phyloP scores from a whole-genome alignment of 2,329 filamentous ascomycete species.

The Boeremia lycopersici region DNA sequence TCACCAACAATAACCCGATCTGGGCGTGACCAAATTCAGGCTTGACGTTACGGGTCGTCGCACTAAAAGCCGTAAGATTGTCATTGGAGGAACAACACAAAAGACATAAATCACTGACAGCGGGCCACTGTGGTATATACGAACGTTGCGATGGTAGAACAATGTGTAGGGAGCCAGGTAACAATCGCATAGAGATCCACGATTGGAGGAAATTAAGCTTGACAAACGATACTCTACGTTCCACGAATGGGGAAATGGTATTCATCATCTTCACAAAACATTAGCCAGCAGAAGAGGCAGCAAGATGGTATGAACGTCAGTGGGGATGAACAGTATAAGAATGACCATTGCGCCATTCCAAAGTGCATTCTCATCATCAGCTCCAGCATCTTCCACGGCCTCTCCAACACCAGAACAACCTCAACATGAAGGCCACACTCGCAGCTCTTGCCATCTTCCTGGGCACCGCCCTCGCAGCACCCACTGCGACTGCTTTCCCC shows the following conservation, averaged over 20 bases:
- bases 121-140: background rate
- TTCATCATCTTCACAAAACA: background rate
- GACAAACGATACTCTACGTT: background rate
- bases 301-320: background rate
- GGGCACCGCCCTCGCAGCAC: constrained; percentile 19
- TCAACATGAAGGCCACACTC: constrained; percentile 28
- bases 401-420: background rate
- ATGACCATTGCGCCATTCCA: background rate
- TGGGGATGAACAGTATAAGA: background rate
- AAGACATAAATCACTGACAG: background rate
- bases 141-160: background rate
- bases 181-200: background rate
- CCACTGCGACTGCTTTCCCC: constrained; percentile 19
- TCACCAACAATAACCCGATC: background rate
- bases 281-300: background rate
- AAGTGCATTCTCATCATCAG: background rate
- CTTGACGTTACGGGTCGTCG: background rate
- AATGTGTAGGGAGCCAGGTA: background rate
- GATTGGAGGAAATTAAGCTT: constrained; percentile 1
- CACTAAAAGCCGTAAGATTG: background rate
- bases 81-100: constrained; percentile 9
- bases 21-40: background rate
- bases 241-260: background rate
- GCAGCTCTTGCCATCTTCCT: constrained; percentile 23
- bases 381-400: background rate